Conservation (phyloP, 495 filamentous ascomycete species). For the Aspergillus baeticus region DNA sequence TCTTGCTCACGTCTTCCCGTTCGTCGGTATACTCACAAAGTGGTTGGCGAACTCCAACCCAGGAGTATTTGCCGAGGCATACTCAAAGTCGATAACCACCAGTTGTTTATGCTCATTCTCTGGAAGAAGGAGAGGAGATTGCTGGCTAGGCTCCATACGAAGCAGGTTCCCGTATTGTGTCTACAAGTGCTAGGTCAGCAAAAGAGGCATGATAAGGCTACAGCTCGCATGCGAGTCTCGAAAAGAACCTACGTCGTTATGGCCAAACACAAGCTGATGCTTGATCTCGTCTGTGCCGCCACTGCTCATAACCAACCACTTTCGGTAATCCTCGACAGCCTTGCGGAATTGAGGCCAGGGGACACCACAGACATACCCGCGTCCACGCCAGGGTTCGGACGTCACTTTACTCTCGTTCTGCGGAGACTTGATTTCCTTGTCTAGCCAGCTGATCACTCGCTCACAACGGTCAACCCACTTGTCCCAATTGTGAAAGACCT, state of each 20-base stretch:
- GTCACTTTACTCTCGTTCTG: conserved; percentile 33
- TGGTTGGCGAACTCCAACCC: conserved; percentile 97
- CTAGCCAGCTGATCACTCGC: conserved; percentile 73
- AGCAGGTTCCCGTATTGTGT: conserved; percentile 99
- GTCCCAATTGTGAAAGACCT: conserved; percentile 91
- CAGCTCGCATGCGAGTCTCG: neutral
- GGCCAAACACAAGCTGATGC: conserved; percentile 82
- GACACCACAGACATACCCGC: conserved; percentile 79
- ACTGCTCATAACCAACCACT: conserved; percentile 70
- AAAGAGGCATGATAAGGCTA: neutral
- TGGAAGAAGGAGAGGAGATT: conserved; percentile 86
- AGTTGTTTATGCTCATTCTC: conserved; percentile 92
- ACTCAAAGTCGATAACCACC: conserved; percentile 98
- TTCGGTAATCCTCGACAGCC: conserved; percentile 74
- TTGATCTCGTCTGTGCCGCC: conserved; percentile 65
- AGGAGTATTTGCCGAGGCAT: conserved; percentile 83
- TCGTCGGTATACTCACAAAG: conserved; percentile 57
- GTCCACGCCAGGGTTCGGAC: conserved; percentile 58
- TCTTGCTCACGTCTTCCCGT: neutral
- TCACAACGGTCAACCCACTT: conserved; percentile 85
- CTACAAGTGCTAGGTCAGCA: conserved; percentile 41
- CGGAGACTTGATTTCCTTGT: conserved; percentile 58
- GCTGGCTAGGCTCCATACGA: conserved; percentile 75
- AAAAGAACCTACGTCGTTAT: conserved; percentile 81
- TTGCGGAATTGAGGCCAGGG: conserved; percentile 77